A percentile compares a stretch with the other conserved stretches of the same genome.
Evolutionary conservation across 257 asterid species (phyloP).

Genomic region (Solanum ahanhuiri): DNA sequence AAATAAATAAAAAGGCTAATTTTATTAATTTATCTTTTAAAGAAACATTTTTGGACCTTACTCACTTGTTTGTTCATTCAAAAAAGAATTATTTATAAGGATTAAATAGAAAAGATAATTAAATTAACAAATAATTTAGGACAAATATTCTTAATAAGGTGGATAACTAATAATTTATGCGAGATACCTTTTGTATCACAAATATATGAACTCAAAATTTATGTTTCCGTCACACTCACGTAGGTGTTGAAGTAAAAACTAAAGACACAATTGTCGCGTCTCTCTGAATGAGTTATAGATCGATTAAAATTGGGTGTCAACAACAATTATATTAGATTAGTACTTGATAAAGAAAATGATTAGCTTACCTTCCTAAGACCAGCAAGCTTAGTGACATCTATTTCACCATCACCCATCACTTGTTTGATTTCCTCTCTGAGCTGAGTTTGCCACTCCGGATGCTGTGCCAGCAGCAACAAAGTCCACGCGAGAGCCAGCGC

Average conservation of each 20-base stretch:
- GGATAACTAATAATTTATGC: background rate
- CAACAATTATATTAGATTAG: background rate
- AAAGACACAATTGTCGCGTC: background rate
- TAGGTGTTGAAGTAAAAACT: background rate
- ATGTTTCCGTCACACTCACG: background rate
- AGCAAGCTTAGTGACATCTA: slow-evolving; percentile 46
- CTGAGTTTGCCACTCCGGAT: slow-evolving; percentile 60
- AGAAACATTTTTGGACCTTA: background rate
- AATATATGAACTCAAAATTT: background rate
- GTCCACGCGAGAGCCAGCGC: slow-evolving; percentile 85
- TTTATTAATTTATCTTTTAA: background rate
- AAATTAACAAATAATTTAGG: background rate
- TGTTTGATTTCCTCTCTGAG: slow-evolving; percentile 57
- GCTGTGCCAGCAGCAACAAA: slow-evolving; percentile 47
- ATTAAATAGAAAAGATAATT: no score
- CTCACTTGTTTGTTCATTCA: background rate
- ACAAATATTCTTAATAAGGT: background rate
- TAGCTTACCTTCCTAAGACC: slow-evolving; percentile 60
- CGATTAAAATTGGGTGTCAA: no score
- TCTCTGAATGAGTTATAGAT: no score
- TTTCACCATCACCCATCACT: slow-evolving; percentile 41
- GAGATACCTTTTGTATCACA: background rate
- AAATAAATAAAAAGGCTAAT: background rate
- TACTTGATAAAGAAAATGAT: background rate
- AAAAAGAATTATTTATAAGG: background rate